A percentile compares a stretch with the other conserved stretches of the same genome.
phyloP scores from a whole-genome alignment of 2,329 filamentous ascomycete species.

The Diplodia seriata region DNA sequence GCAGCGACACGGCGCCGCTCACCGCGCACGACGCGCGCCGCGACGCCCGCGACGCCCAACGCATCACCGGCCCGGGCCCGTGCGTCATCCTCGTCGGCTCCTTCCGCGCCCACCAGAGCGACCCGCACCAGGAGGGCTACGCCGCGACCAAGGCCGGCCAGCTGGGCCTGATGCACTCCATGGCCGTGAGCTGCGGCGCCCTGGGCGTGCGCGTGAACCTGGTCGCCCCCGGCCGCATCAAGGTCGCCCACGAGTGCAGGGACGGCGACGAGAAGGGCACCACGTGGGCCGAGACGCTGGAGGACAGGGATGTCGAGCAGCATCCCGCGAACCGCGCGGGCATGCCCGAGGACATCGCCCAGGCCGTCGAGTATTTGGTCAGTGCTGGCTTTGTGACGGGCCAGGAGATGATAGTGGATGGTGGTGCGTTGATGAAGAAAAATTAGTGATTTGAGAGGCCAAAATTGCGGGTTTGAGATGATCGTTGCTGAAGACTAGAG shows the following conservation, averaged over 20 bases:
- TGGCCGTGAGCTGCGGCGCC: slow-evolving; percentile 45
- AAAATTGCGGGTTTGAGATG: not conserved
- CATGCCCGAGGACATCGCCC: slow-evolving; percentile 54
- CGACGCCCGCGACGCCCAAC: slow-evolving; percentile 33
- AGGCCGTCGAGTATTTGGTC: slow-evolving; percentile 53
- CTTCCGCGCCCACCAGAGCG: slow-evolving; percentile 55
- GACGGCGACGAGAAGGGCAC: slow-evolving; percentile 53
- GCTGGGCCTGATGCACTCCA: slow-evolving; percentile 48
- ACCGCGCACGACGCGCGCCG: slow-evolving; percentile 29
- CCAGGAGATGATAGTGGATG: slow-evolving; percentile 48
- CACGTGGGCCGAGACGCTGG: slow-evolving; percentile 47
- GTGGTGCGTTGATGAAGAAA: slow-evolving; percentile 48
- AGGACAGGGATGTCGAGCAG: slow-evolving; percentile 51
- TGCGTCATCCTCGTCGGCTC: slow-evolving; percentile 57
- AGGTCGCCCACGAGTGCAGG: slow-evolving; percentile 56
- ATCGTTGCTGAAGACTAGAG: too few species aligned
- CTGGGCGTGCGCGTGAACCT: slow-evolving; percentile 44
- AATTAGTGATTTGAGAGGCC: slow-evolving; percentile 1
- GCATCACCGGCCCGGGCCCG: slow-evolving; percentile 46
- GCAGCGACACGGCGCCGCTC: slow-evolving; percentile 37
- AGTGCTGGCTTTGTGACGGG: slow-evolving; percentile 50
- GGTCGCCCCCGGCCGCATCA: slow-evolving; percentile 57
- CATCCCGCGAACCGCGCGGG: slow-evolving; percentile 56
- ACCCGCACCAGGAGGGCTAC: slow-evolving; percentile 59
- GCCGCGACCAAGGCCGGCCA: slow-evolving; percentile 50